These are phyloP conservation scores for Nyssa sinensis DNA, from an alignment of 148 eudicot species.

Conservation along the genomic window DNA sequence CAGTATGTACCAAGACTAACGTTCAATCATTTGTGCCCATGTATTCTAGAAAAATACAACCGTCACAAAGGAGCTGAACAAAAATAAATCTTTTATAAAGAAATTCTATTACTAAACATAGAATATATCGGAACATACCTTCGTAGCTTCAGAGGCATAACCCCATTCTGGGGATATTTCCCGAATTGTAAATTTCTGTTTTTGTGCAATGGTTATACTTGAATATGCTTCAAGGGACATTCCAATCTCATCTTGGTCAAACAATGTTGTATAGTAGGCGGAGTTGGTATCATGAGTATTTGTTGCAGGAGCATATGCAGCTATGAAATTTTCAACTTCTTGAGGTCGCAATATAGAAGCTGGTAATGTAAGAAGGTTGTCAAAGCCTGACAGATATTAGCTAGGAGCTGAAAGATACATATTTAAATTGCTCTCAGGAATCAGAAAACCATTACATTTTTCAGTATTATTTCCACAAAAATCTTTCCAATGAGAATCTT, in stretches of 20 bases:
- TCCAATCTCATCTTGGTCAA: conserved; percentile 44
- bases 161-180: conserved; percentile 85
- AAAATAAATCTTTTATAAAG: neutral
- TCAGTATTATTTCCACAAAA: conserved; percentile 20
- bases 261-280: conserved; percentile 32
- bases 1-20: neutral
- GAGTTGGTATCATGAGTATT: conserved; percentile 27
- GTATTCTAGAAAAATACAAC: neutral
- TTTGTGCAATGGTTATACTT: conserved; percentile 53
- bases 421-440: neutral
- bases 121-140: conserved; percentile 43
- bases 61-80: neutral
- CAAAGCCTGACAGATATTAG: conserved; percentile 11
- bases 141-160: conserved; percentile 54
- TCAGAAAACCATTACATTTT: conserved; percentile 24
- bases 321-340: conserved; percentile 32
- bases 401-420: neutral
- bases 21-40: too few species aligned
- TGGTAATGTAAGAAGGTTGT: conserved; percentile 24
- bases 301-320: conserved; percentile 33
- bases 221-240: conserved; percentile 41
- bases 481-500: conserved; percentile 12
- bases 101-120: neutral
- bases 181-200: conserved; percentile 67
- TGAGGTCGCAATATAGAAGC: conserved; percentile 30